Evolutionary conservation across 208 protist genomes (phyloP).

Genomic region (Entamoeba nuttalli): DNA sequence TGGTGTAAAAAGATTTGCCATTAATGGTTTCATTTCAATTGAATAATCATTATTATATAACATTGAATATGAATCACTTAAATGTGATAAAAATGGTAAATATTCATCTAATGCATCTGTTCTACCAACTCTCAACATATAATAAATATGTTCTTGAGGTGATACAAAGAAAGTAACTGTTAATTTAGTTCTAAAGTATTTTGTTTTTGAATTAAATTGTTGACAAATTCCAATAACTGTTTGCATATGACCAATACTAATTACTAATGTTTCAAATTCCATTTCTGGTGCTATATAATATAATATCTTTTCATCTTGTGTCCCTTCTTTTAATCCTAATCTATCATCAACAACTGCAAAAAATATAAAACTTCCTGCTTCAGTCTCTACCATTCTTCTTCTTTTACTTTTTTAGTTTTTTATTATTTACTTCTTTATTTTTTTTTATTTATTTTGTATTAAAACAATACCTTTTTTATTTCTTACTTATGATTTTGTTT

Average conservation of each 20-base stretch:
- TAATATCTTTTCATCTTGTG: not conserved
- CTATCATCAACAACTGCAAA: not conserved
- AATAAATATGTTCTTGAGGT: not conserved
- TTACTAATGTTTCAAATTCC: not conserved
- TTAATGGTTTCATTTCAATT: not conserved
- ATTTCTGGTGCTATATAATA: not conserved
- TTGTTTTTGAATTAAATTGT: not conserved
- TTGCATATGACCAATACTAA: not conserved
- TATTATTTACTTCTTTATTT: not conserved
- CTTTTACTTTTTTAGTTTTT: not conserved
- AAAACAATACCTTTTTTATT: too few relatives aligned
- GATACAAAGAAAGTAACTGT: not conserved
- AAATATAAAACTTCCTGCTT: not conserved
- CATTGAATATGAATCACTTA: not conserved
- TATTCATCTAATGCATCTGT: not conserved
- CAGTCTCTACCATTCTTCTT: not conserved
- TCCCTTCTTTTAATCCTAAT: not conserved
- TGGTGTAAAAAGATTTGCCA: not conserved
- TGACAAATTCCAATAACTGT: not conserved
- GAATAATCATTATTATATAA: not conserved
- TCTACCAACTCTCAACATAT: not conserved
- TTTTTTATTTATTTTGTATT: too few relatives aligned
- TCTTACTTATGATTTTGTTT: too few relatives aligned
- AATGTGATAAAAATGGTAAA: not conserved
- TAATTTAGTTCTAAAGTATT: not conserved